Evolutionary conservation across 305 asterid species (phyloP).

Genomic region (Fraxinus paxiana): DNA sequence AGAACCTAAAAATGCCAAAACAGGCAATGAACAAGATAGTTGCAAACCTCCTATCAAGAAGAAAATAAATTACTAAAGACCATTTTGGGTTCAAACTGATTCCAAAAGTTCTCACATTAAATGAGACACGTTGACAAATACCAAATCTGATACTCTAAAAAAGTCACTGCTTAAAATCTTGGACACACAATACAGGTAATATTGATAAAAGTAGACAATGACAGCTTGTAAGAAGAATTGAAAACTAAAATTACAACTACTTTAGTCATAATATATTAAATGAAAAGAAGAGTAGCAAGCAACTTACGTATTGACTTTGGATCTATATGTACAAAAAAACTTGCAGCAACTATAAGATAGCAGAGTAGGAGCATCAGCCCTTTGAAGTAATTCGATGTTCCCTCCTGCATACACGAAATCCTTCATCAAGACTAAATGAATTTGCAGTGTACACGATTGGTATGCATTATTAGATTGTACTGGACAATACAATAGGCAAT

Average conservation of each 20-base stretch:
- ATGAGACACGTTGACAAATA: not conserved
- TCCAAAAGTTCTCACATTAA: not conserved
- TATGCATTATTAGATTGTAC: not conserved
- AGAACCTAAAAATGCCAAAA: not conserved
- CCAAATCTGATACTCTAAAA: not conserved
- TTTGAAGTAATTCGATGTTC: slow-evolving; percentile 80
- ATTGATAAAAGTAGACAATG: not conserved
- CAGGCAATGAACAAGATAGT: not conserved
- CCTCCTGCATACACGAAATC: slow-evolving; percentile 51
- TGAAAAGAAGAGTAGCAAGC: not conserved
- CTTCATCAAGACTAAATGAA: not conserved
- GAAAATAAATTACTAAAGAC: not conserved
- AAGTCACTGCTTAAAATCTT: not conserved
- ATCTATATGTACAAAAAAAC: slow-evolving; percentile 81
- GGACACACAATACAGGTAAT: not conserved
- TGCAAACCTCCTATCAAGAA: not conserved
- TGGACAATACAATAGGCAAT: not conserved
- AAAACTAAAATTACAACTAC: not conserved
- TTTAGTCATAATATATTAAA: not conserved
- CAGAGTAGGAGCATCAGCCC: slow-evolving; percentile 82
- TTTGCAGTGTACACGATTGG: not conserved
- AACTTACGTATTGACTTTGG: slow-evolving; percentile 58
- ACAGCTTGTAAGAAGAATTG: not conserved
- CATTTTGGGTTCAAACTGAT: not conserved
- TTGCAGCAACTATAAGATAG: slow-evolving; percentile 78